A percentile compares a stretch with the other conserved stretches of the same genome.
Evolutionary conservation across 176 grass and related monocot genomes (phyloP).

Genomic region (Eleusine coracana): DNA sequence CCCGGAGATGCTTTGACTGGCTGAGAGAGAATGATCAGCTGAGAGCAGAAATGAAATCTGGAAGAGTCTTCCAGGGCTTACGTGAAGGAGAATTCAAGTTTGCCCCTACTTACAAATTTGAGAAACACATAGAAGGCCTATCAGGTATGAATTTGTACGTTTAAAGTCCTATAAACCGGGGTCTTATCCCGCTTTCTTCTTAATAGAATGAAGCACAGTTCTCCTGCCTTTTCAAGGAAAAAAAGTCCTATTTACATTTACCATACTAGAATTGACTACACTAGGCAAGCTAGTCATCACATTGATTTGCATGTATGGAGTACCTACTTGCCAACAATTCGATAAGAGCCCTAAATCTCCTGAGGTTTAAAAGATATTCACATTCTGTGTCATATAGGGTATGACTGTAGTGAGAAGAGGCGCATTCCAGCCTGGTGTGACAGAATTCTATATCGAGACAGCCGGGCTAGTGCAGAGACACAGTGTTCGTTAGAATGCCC

Average conservation of each 20-base stretch:
- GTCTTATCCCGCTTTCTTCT: too few relatives aligned
- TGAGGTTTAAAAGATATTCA: conserved; percentile 14
- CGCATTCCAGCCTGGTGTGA: conserved; percentile 98
- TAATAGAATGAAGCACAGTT: too few relatives aligned
- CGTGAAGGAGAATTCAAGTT: conserved; percentile 80
- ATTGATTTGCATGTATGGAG: not conserved
- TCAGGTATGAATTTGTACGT: conserved; percentile 58
- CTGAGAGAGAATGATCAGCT: conserved; percentile 86
- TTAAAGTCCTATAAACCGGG: not conserved
- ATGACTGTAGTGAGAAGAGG: conserved; percentile 92
- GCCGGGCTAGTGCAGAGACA: conserved; percentile 48
- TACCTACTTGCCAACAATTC: not conserved
- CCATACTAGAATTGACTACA: conserved; percentile 3
- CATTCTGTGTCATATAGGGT: conserved; percentile 54
- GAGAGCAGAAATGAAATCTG: conserved; percentile 73
- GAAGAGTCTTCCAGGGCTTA: conserved; percentile 93
- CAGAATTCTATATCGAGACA: conserved; percentile 86
- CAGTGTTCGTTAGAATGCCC: conserved; percentile 74
- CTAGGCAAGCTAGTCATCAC: not conserved
- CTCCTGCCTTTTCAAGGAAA: too few relatives aligned
- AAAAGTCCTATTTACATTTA: not conserved
- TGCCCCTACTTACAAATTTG: conserved; percentile 95
- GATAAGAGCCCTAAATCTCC: conserved; percentile 19
- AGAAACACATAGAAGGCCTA: conserved; percentile 66
- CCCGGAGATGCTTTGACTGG: conserved; percentile 58